Base-by-base conservation (phyloP, 768 basidiomycete species). In the Lactarius akahatsu region DNA sequence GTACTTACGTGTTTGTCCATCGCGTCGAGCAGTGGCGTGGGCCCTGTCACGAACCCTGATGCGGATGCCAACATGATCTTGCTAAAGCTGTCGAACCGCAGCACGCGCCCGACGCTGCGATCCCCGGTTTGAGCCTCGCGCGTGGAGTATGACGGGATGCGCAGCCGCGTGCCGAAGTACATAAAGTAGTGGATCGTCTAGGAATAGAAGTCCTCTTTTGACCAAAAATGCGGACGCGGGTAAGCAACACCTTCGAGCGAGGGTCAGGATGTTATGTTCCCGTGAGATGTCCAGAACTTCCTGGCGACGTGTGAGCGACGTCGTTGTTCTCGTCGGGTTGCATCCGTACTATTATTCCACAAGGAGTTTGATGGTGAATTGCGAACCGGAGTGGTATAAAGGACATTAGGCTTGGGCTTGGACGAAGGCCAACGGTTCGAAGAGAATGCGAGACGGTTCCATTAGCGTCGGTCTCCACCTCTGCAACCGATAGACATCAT, bases 1-100 rank as follows among this genome's bases (percentile, higher is more conserved):
- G 61, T 57, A 79, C 86, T 66, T 77, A 89, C 88, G 76, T 90
- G 82, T 57, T 82, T 76, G 74, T 94, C 88, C 59, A 96, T 89
- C 1, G 85, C 85, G 58, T 85, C 78, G 20, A 92, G 73, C 41
- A 97, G 78, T 11, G 80, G 76, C 57, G 81, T 81, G 18, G 95
- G 93, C 9, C 91, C 94, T 8, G 89, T 86, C 3, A 85, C 86
- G 73, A 91, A 94, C 8, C 94, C 94, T 4, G 66, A 95, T 81
- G 23, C 91, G 86, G 73, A 93, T 85, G 16, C 92, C 91, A 23
- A 87, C 82, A 88, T 80, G 54, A 96, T 80, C 78, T 97, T 97
- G 62, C 90, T 92, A 62, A 96, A 81, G 73, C 91, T 92, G 74
- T 97, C 95, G 74, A 96, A 94, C 45, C 95, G 86, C 23, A 96